These are phyloP conservation scores for Prunus mira DNA, from an alignment of 306 rosid species.

Conservation along the genomic window DNA sequence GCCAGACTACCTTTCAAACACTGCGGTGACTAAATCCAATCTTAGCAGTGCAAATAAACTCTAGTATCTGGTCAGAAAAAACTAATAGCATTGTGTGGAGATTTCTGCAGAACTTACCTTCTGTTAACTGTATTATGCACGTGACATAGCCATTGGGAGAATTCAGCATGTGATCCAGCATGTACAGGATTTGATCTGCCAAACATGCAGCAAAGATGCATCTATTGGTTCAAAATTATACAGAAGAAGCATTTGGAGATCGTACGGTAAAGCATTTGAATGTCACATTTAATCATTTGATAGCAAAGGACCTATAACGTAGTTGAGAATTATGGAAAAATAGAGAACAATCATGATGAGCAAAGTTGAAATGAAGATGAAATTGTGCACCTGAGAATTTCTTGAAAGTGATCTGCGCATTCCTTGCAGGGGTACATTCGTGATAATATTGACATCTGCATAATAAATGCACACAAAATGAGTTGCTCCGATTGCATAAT, in stretches of 20 bases:
- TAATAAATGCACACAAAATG: conserved; percentile 13
- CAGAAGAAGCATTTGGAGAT: not conserved
- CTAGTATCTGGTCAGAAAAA: not conserved
- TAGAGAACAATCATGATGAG: not conserved
- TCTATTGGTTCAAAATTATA: not conserved
- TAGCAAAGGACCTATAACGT: not conserved
- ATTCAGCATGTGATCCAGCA: conserved; percentile 72
- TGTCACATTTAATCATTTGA: not conserved
- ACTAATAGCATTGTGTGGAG: not conserved
- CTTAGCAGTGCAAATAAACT: not conserved
- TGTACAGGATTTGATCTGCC: conserved; percentile 84
- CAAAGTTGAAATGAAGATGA: conserved; percentile 11
- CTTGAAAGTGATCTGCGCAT: conserved; percentile 91
- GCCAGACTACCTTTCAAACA: no score
- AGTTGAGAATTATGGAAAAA: not conserved
- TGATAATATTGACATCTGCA: conserved; percentile 73
- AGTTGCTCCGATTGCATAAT: not conserved
- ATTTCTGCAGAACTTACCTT: conserved; percentile 42
- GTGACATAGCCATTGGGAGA: conserved; percentile 74
- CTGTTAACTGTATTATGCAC: conserved; percentile 84
- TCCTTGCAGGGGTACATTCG: conserved; percentile 88
- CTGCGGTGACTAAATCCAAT: not conserved
- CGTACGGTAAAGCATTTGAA: not conserved
- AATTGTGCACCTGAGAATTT: conserved; percentile 59
- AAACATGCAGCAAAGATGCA: conserved; percentile 15